Base-by-base conservation (phyloP, 2,329 filamentous ascomycete species). In the Apiospora hydei region DNA sequence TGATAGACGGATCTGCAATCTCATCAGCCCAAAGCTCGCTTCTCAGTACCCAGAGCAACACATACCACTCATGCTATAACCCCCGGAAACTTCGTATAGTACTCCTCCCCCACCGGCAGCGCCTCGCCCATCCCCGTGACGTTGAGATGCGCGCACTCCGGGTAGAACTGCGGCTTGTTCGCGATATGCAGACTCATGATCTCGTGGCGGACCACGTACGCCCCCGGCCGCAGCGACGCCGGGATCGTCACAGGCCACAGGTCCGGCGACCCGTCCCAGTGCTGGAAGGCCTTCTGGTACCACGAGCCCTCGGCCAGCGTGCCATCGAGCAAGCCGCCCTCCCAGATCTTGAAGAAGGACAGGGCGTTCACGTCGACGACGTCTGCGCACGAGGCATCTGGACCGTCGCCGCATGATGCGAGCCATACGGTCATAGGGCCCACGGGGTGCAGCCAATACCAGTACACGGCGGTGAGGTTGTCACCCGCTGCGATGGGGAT, bases 161-260 rank as follows among this genome's bases (percentile, higher is more conserved):
- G 80, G 69, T 83, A 84, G 75, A 84, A 86, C 77, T 86, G 84
- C 8, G 85, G 84, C 74, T 80, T 83, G 69, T 86, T 82, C 30
- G 82, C 83, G 70, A 88, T 83, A 72, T 88, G 86, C 10, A 88
- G 80, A 67, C 85, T 86, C 44, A 88, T 75, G 71, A 88, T 84
- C 80, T 89, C 87, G 76, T 89, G 87, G 51, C 86, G 79, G 68
- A 89, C 83, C 67, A 89, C 78, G 75, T 88, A 88, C 51, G 85
- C 79, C 5, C 87, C 87, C 0, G 84, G 77, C 67, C 81, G 82
- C 26, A 89, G 78, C 1, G 79, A 81, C 4, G 79, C 75, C 0
- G 87, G 87, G 16, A 89, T 84, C 0, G 81, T 85, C 49, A 82
- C 82, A 0, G 84, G 84, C 84, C 85, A 88, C 57, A 82, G 73